Percentiles rank a stretch among this genome's conserved stretches.
phyloP scores from a whole-genome alignment of 495 filamentous ascomycete genomes.

The Penicillium alfredii region DNA sequence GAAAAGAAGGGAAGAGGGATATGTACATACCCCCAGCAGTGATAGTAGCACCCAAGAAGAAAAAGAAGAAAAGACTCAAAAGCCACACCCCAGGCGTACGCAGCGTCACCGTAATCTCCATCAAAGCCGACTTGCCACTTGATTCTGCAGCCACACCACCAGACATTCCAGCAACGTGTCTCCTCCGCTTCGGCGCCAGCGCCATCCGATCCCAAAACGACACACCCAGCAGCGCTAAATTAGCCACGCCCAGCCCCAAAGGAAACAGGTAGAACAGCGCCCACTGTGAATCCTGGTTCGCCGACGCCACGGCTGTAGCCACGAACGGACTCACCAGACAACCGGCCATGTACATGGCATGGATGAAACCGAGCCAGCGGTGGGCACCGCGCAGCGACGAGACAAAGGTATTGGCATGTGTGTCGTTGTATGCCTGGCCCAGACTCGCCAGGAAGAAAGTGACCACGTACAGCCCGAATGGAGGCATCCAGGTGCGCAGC shows the following conservation, averaged over 20 bases:
- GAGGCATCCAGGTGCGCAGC: constrained; percentile 23
- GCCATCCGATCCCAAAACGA: constrained; percentile 20
- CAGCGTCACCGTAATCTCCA: constrained; percentile 23
- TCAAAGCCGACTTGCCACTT: constrained; percentile 4
- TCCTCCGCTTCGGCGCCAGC: constrained; percentile 1
- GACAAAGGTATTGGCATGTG: constrained; percentile 30
- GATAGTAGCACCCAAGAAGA: constrained; percentile 25
- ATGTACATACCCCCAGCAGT: constrained; percentile 23
- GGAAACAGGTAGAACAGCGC: constrained; percentile 25
- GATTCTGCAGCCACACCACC: no score
- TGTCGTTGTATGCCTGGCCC: constrained; percentile 32
- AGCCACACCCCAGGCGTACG: constrained; percentile 23
- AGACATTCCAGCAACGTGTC: no score
- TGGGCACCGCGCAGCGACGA: constrained; percentile 21
- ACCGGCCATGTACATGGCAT: constrained; percentile 34
- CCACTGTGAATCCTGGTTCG: constrained; percentile 16
- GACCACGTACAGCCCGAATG: constrained; percentile 23
- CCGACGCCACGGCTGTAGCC: constrained; percentile 24
- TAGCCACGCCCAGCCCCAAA: constrained; percentile 20
- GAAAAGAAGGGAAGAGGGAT: neutral
- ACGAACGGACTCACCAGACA: constrained; percentile 28
- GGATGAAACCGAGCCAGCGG: constrained; percentile 31
- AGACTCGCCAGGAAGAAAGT: constrained; percentile 30
- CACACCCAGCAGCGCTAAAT: constrained; percentile 14
- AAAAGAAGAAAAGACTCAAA: constrained; percentile 29